Evolutionary conservation across 345 rosid species (phyloP), one percentile per base, ranked within the genome.

Genomic region (Gossypium longicalyx): DNA sequence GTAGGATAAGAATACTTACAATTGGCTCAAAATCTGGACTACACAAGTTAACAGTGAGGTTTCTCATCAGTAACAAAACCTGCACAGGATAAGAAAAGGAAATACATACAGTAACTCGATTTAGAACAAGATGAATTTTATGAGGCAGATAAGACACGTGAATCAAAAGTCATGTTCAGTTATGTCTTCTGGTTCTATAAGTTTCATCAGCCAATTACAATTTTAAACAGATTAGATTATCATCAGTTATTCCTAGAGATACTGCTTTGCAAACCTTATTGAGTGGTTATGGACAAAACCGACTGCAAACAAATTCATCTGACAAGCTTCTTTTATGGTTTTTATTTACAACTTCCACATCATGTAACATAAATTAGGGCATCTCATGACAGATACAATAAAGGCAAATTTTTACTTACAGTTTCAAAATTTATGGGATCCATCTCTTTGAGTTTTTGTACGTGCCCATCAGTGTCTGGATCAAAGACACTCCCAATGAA

Each of bases 361-460:
- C 27, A 48, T 53, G 38, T 56, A 47, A 62, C 3, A 29, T 17
- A 5, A 72, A 49, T 76, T 25, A 76, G 67, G 70, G 53, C 54
- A 67, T 15, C 48, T 56, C 41, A 69, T 12, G 41, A 34, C 34
- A 68, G 44, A 45, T 27, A 73, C 64, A 13, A 29, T 56, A 12
- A 44, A 12, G 11, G 13, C 43, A 54, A 73, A 63, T 29, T 25
- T 60, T 60, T 58, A 81, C 97, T 89, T 77, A 92, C 98, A 56
- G 98, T 94, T 86, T 94, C 97, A 53, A 86, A 92, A 79, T 89
- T 94, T 67, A 92, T 89, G 68, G 98, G 98, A 77, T 94, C 98
- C 98, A 94, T 94, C 80, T 89, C 98, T 86, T 92, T 87, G 73
- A 94, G 97, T 84, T 91, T 91, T 72, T 91, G 82, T 74, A 79